A percentile compares a stretch with the other conserved stretches of the same genome.
Evolutionary conservation across 768 basidiomycete species (phyloP).

Genomic region (Steccherinum ochraceum): DNA sequence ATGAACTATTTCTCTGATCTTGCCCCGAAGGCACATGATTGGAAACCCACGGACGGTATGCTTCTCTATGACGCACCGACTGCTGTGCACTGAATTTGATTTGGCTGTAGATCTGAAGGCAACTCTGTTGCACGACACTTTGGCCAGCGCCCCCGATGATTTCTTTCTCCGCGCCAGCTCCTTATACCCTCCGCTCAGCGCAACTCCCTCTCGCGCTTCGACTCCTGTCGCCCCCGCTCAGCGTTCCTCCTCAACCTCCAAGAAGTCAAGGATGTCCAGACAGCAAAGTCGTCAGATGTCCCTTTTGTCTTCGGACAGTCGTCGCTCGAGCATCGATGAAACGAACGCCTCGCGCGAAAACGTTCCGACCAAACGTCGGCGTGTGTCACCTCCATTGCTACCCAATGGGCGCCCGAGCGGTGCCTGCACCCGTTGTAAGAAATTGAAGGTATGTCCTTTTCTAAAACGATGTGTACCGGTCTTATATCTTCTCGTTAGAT

Average conservation of each 20-base stretch:
- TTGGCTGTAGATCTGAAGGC: background rate
- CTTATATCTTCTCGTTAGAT: conserved; percentile 9
- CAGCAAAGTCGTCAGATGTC: background rate
- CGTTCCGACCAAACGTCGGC: background rate
- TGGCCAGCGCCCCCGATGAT: background rate
- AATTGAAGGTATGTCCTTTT: conserved; percentile 7
- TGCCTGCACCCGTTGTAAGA: conserved; percentile 13
- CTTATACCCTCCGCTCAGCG: background rate
- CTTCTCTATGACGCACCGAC: background rate
- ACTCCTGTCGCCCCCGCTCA: background rate
- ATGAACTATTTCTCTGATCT: background rate
- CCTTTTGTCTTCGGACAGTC: background rate
- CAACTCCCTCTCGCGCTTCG: background rate
- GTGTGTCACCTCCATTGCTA: background rate
- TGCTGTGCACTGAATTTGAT: background rate
- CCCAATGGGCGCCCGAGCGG: background rate
- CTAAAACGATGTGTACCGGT: background rate
- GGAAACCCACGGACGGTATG: background rate
- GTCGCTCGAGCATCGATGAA: conserved; percentile 3
- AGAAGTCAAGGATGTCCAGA: background rate
- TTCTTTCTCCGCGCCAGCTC: background rate
- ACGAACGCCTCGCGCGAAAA: background rate
- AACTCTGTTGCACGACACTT: background rate
- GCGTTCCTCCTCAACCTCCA: background rate
- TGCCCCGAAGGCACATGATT: background rate